Base-by-base conservation (phyloP, 306 rosid species). In the Urtica urens region DNA sequence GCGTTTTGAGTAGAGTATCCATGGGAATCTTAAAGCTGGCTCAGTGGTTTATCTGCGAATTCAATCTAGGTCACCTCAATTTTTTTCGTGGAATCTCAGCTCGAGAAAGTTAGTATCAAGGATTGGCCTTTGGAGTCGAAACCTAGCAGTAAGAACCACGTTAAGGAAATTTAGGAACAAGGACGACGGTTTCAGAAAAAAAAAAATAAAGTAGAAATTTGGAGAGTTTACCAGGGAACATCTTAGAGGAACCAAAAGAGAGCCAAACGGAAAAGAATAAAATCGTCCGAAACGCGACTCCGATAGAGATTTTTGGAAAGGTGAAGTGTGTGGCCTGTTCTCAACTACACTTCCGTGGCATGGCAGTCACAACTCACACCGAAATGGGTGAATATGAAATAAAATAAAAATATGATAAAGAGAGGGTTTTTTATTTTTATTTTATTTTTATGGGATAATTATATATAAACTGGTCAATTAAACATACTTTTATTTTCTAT, bases 1-100 rank as follows among this genome's bases (percentile, higher is more conserved):
- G 93, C 29, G 86, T 90, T 77, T 90, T 90, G 59, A 90, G 94
- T 35, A 85, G 61, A 55, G 99, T 81, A 65, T 79, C 99, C 99
- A 90, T 90, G 38, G 38, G 15, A 38, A 38, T 53, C 34, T 53
- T 58, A 62, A 15, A n/a, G 53, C 40, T 17, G 48, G 62, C 58
- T 59, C 58, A 40, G 57, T 15, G 23, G 62, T 37, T 53, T 49
- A 44, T 34, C 51, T 5, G 55, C 29, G 55, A 17, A 44, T 31
- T 53, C 57, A 53, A 15, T 48, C 40, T 20, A 45, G 64, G 60
- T 57, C 55, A 46, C 59, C 26, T 39, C 53, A 63, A 42, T 40
- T 27, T 25, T 23, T 43, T 56, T 41, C 49, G 65, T 22, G 62
- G 26, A 15, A 17, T 57, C 31, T 10, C 38, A 38, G 30, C 39